Evolutionary conservation across 768 basidiomycete genomes (phyloP).

Genomic region (Psilocybe cyanescens): DNA sequence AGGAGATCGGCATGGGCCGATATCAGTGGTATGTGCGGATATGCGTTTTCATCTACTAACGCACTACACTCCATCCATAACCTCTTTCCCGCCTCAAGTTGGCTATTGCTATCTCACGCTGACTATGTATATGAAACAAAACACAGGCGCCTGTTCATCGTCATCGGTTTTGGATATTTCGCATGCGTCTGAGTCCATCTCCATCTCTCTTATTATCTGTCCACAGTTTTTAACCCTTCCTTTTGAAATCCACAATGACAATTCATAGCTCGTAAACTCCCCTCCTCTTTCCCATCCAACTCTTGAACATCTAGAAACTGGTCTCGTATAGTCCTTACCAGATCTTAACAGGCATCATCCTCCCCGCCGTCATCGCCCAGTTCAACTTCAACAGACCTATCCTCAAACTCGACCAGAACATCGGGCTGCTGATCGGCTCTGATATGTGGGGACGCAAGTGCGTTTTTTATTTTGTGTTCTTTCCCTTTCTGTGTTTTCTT

Average conservation of each 20-base stretch:
- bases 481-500: neutral
- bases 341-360: slow-evolving; percentile 48
- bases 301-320: no score
- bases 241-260: slow-evolving; percentile 21
- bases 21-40: slow-evolving; percentile 31
- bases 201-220: no score
- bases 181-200: slow-evolving; percentile 21
- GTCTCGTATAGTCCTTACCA: neutral
- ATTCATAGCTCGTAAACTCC: slow-evolving; percentile 29
- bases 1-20: slow-evolving; percentile 31
- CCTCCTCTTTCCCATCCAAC: no score
- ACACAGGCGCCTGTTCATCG: slow-evolving; percentile 29
- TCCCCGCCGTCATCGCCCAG: slow-evolving; percentile 66
- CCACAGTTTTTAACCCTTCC: neutral
- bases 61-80: no score
- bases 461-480: neutral
- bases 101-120: neutral
- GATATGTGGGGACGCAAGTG: slow-evolving; percentile 69
- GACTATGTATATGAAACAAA: neutral
- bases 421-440: slow-evolving; percentile 72
- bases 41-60: no score
- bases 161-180: slow-evolving; percentile 36
- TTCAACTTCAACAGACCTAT: slow-evolving; percentile 65
- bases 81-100: no score
- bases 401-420: slow-evolving; percentile 70